Percentiles rank a stretch among this genome's conserved stretches.
phyloP scores from a whole-genome alignment of 1,284 basidiomycete species.

The Pholiota adiposa region DNA sequence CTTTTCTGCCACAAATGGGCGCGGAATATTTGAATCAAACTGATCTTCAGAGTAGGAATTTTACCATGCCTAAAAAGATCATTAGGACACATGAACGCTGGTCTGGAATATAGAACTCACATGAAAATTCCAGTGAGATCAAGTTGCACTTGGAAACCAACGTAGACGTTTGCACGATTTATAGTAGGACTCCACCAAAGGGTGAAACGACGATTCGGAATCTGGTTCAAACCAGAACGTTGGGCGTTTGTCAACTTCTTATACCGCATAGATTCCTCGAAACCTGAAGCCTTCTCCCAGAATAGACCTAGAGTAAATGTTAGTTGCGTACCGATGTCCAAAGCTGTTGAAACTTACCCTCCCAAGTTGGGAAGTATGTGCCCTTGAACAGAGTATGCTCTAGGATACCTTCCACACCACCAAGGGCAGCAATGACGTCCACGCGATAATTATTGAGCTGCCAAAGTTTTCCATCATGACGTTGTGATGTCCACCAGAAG shows the following conservation, averaged over 20 bases:
- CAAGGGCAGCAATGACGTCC: conserved; percentile 98
- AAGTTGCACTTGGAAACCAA: conserved; percentile 99
- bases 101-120: conserved; percentile 40
- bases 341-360: conserved; percentile 49
- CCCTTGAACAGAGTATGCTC: conserved; percentile 99
- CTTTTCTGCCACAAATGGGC: conserved; percentile 99
- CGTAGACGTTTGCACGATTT: conserved; percentile 98
- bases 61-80: conserved; percentile 83
- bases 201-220: conserved; percentile 99
- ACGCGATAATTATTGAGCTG: conserved; percentile 98
- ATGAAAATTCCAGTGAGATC: conserved; percentile 96
- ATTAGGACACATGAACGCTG: not conserved
- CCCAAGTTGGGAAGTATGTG: conserved; percentile 93
- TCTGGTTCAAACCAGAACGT: conserved; percentile 96
- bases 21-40: conserved; percentile 99
- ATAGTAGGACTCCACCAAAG: conserved; percentile 99
- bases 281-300: conserved; percentile 96
- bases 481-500: conserved; percentile 98
- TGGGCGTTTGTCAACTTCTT: conserved; percentile 97
- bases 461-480: conserved; percentile 98
- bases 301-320: conserved; percentile 65
- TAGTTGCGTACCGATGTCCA: not conserved
- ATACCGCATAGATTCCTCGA: conserved; percentile 97
- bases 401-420: conserved; percentile 96
- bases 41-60: conserved; percentile 97